phyloP scores from a whole-genome alignment of 441 rosid genomes.

The Syzygium syzygioides region DNA sequence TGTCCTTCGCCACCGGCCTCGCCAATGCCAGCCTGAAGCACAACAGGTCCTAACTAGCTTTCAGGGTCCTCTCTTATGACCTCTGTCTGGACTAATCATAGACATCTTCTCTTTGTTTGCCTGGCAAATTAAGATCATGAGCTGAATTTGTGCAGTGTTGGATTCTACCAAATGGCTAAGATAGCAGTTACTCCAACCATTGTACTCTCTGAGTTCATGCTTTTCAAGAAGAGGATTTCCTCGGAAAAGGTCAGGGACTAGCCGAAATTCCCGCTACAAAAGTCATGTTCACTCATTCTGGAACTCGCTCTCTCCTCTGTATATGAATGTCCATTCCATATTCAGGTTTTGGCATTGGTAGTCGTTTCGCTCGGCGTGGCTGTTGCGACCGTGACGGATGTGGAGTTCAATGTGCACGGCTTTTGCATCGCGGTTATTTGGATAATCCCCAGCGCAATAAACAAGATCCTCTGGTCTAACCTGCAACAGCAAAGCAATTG shows the following conservation, averaged over 20 bases:
- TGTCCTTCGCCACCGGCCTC: constrained; percentile 95
- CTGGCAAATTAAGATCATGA: constrained; percentile 8
- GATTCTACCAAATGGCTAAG: constrained; percentile 98
- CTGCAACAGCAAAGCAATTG: constrained; percentile 87
- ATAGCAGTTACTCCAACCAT: constrained; percentile 96
- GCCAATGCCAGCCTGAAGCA: constrained; percentile 86
- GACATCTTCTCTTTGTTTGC: background rate
- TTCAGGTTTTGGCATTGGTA: constrained; percentile 61
- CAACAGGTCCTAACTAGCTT: constrained; percentile 48
- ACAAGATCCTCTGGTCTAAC: constrained; percentile 91
- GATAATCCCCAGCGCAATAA: constrained; percentile 88
- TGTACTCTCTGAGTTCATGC: constrained; percentile 74
- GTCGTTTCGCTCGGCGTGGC: constrained; percentile 88
- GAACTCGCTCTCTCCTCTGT: background rate
- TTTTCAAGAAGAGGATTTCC: constrained; percentile 60
- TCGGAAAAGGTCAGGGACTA: constrained; percentile 39
- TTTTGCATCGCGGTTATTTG: constrained; percentile 75
- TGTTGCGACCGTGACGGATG: constrained; percentile 79
- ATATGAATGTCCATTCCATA: background rate
- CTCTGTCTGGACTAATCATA: background rate
- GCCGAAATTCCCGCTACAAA: background rate
- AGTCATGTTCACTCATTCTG: background rate
- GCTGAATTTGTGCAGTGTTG: constrained; percentile 43
- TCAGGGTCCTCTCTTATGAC: background rate
- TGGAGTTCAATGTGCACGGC: constrained; percentile 74